Base-by-base conservation (phyloP, 129 eudicot species). In the Calendula officinalis region DNA sequence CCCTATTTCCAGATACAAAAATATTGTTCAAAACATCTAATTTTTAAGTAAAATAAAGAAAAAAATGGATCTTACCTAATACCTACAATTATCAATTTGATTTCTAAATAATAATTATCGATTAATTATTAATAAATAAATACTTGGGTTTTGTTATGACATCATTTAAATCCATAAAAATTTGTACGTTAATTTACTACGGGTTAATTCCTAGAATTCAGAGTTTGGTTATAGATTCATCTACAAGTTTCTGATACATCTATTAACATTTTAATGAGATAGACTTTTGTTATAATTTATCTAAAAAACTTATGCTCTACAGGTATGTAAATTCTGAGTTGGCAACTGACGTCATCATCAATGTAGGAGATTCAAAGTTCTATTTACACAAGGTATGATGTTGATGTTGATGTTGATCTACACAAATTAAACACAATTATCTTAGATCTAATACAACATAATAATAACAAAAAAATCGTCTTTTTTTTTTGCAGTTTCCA, bases 311-410 rank as follows among this genome's bases (percentile, higher is more conserved):
- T 58, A 33, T 37, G 12, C 5, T 67, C 57, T 83, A 77, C 77
- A 92, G 98, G 81, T 88, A 81, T 79, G 95, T 92, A 43, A 85
- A 86, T 55, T 71, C 85, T 45, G 99, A 92, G 76, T 71, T 92
- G 72, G 91, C 95, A 52, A 60, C 92, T 32, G 99, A 92, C 61
- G 43, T 88, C 37, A 56, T 80, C 60, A 38, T 92, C 39, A 76
- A 74, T 72, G 82, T 88, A 41, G 96, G 95, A 43, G 96, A 88
- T 62, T 86, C 84, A 46, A 88, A 85, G 80, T 92, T 92, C 79
- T 76, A 79, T 72, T 86, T 92, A 6, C 99, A 92, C 55, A 92
- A 92, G 99, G 99, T 92, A 88, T 52, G 67, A 2, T 52, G 60
- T 22, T 22, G 30, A 2, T 52, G 60, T 22, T 22, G 30, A 22